A percentile compares a stretch with the other conserved stretches of the same genome.
phyloP scores from a whole-genome alignment of 1,139 yeast genomes.

The Kurtzmaniella natalensis region DNA sequence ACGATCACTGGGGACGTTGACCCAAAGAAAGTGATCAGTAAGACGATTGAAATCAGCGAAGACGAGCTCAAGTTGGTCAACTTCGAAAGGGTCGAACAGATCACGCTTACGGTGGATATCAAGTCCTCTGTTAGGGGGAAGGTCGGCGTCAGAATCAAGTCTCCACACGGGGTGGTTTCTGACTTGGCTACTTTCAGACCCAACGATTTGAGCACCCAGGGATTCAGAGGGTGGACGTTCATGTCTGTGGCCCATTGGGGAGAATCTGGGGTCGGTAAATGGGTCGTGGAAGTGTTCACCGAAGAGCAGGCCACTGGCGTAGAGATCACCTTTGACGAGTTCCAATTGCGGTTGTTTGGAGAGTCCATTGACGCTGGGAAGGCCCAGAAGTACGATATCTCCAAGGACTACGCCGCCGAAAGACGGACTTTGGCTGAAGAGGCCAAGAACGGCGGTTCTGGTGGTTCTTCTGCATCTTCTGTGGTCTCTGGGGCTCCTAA shows the following conservation, averaged over 20 bases:
- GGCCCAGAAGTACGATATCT: constrained; percentile 46
- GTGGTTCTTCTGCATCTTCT: constrained; percentile 9
- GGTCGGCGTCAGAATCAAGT: constrained; percentile 57
- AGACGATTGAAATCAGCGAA: constrained; percentile 44
- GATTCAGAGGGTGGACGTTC: constrained; percentile 83
- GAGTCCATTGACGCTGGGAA: constrained; percentile 61
- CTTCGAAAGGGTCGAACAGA: constrained; percentile 75
- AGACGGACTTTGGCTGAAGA: constrained; percentile 35
- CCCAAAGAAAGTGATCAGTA: constrained; percentile 27
- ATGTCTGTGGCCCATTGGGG: constrained; percentile 99
- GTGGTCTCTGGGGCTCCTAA: constrained; percentile 4
- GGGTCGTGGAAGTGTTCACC: constrained; percentile 64
- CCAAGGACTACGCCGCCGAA: constrained; percentile 36
- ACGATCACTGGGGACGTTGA: constrained; percentile 15
- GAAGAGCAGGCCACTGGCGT: constrained; percentile 14
- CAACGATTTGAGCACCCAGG: constrained; percentile 51
- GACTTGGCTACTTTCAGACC: constrained; percentile 70
- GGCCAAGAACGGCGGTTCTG: constrained; percentile 3
- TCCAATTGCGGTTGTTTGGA: constrained; percentile 84
- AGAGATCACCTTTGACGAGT: constrained; percentile 52
- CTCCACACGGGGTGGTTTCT: constrained; percentile 75
- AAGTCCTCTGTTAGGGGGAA: constrained; percentile 65
- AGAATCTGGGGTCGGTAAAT: constrained; percentile 74
- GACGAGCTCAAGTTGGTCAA: constrained; percentile 53
- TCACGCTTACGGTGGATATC: constrained; percentile 75